Evolutionary conservation across 2,329 filamentous ascomycete species (phyloP).

Genomic region (Scytalidium sp.): DNA sequence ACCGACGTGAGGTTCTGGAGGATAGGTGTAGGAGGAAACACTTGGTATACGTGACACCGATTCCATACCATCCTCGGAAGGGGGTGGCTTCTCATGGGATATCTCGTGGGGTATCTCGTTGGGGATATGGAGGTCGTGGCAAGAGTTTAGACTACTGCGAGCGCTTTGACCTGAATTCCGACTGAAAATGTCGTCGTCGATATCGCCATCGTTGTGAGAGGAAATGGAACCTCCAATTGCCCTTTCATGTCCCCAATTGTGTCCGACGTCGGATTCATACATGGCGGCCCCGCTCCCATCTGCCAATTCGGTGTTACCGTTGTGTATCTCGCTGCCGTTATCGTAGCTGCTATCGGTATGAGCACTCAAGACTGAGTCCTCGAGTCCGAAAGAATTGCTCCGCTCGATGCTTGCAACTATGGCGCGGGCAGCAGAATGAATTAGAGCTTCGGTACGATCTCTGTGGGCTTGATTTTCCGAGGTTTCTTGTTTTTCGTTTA

Average conservation of each 20-base stretch:
- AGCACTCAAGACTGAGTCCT: conserved; percentile 30
- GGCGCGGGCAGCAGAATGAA: conserved; percentile 49
- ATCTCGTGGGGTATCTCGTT: conserved; percentile 23
- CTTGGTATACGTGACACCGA: conserved; percentile 41
- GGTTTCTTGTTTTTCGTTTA: conserved; percentile 5
- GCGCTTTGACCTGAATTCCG: conserved; percentile 15
- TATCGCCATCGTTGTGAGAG: conserved; percentile 28
- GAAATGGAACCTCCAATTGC: conserved; percentile 20
- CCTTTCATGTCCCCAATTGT: conserved; percentile 15
- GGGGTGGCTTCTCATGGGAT: too few relatives aligned
- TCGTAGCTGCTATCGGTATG: conserved; percentile 27
- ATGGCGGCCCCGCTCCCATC: conserved; percentile 19
- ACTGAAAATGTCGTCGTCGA: conserved; percentile 32
- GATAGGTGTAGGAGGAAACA: conserved; percentile 23
- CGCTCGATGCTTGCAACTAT: conserved; percentile 46
- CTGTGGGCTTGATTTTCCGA: conserved; percentile 11
- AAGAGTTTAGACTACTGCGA: conserved; percentile 23
- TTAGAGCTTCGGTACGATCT: conserved; percentile 45
- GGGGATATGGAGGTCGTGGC: conserved; percentile 15
- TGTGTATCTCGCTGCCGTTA: conserved; percentile 5
- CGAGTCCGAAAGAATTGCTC: conserved; percentile 26
- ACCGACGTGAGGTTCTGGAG: conserved; percentile 30
- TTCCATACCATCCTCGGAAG: conserved; percentile 30
- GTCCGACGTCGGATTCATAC: conserved; percentile 10
- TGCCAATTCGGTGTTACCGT: conserved; percentile 22